Conservation (phyloP, 2,329 filamentous ascomycete genomes). For the Sporothrix pallida region DNA sequence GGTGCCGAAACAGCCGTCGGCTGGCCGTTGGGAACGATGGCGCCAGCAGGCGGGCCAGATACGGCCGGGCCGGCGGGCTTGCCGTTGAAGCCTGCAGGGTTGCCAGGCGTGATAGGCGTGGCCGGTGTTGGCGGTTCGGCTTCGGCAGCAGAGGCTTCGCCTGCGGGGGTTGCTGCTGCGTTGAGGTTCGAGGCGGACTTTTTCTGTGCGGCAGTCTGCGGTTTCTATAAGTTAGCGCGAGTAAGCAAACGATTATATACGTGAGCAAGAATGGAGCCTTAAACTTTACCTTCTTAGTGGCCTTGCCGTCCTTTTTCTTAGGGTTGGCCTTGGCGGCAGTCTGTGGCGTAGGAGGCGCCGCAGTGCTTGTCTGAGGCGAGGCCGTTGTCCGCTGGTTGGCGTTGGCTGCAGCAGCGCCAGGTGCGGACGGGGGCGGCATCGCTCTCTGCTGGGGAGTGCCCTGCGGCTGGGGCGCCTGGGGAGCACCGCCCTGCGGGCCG, state of each 20-base stretch:
- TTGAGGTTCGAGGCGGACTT: constrained; percentile 64
- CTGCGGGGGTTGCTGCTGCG: constrained; percentile 60
- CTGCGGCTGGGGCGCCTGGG: constrained; percentile 63
- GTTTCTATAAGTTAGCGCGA: constrained; percentile 34
- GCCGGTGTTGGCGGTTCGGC: constrained; percentile 65
- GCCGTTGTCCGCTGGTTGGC: constrained; percentile 62
- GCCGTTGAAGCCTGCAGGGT: constrained; percentile 56
- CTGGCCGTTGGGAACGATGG: constrained; percentile 52
- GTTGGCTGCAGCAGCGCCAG: constrained; percentile 48
- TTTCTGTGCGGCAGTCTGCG: constrained; percentile 64
- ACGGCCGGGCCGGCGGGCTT: constrained; percentile 48
- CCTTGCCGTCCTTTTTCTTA: constrained; percentile 76
- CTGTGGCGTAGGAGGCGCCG: constrained; percentile 77
- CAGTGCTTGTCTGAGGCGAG: constrained; percentile 67
- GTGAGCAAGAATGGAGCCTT: constrained; percentile 16
- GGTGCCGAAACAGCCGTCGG: constrained; percentile 53
- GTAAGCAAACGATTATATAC: not conserved
- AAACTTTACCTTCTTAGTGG: constrained; percentile 67
- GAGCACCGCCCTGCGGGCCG: constrained; percentile 45
- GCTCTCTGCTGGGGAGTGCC: constrained; percentile 74
- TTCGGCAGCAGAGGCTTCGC: constrained; percentile 59
- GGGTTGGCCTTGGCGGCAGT: constrained; percentile 74
- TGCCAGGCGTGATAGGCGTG: constrained; percentile 68
- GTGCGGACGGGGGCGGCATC: constrained; percentile 71
- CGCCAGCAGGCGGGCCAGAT: constrained; percentile 39